Evolutionary conservation across 2,329 filamentous ascomycete species (phyloP).

Genomic region (Pyrenochaeta sp.): DNA sequence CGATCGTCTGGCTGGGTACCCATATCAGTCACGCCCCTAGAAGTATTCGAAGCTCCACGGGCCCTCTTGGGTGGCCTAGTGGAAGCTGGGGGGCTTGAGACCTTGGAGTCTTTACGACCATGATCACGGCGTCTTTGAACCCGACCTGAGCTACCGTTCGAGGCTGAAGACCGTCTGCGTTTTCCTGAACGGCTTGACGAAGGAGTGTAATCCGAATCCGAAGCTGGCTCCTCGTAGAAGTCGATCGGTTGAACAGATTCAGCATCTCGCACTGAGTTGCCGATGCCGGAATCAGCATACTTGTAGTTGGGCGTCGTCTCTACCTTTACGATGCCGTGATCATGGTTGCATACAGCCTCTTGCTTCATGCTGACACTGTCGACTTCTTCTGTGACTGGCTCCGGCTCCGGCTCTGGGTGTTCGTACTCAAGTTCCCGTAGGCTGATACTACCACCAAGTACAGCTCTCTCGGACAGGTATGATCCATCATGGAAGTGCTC

Average conservation of each 20-base stretch:
- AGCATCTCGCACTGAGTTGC: slow-evolving; percentile 41
- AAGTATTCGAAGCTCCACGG: slow-evolving; percentile 19
- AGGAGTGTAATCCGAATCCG: slow-evolving; percentile 49
- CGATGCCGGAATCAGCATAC: slow-evolving; percentile 39
- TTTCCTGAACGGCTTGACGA: slow-evolving; percentile 23
- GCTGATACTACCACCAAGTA: slow-evolving; percentile 29
- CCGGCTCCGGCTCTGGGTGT: slow-evolving; percentile 29
- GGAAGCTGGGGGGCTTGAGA: slow-evolving; percentile 11
- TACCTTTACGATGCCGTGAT: slow-evolving; percentile 23
- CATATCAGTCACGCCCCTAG: slow-evolving; percentile 15
- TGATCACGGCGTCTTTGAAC: slow-evolving; percentile 26
- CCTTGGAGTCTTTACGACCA: slow-evolving; percentile 32
- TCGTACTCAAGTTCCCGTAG: slow-evolving; percentile 46
- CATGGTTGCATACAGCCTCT: slow-evolving; percentile 28
- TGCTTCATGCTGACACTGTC: slow-evolving; percentile 34
- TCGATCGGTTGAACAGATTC: slow-evolving; percentile 48
- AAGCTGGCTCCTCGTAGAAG: slow-evolving; percentile 37
- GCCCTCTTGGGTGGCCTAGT: slow-evolving; percentile 29
- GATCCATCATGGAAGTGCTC: slow-evolving; percentile 24
- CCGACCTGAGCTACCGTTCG: slow-evolving; percentile 27
- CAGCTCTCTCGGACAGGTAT: slow-evolving; percentile 17
- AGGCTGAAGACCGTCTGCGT: slow-evolving; percentile 38
- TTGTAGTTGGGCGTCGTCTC: slow-evolving; percentile 23
- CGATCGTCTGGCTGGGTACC: slow-evolving; percentile 22
- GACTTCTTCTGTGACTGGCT: slow-evolving; percentile 27